Evolutionary conservation across 1,284 basidiomycete genomes (phyloP), one percentile per base, ranked within the genome.

Genomic region (Puccinia triticina): DNA sequence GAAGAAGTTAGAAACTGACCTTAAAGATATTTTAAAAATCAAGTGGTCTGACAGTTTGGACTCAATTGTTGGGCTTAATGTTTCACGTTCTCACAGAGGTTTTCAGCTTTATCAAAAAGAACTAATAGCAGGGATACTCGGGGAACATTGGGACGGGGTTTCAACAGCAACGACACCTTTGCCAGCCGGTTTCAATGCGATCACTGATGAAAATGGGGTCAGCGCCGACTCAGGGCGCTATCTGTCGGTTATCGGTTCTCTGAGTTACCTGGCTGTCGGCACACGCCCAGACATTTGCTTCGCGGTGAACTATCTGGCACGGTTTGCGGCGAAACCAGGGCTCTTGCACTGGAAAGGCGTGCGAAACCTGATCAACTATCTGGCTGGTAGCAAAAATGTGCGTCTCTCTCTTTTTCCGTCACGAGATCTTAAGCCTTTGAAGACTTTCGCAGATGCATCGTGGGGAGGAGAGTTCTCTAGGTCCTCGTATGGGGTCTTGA

Each of bases 401-500:
- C 2, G 37, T 2, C 29, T 72, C 10, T 16, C 4, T 23, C 32
- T 72, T 46, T n/a, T 26, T 16, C 69, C 72, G 1, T 5, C 4
- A 26, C 21, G 16, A 12, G 59, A 46, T n/a, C 16, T 34, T 32
- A 23, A 7, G 7, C 29, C 48, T 0, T 18, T 76, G 12, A 40
- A 76, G 34, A 40, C 29, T 12, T 77, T n/a, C 40, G 37, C 11
- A 0, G 57, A 77, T 66, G 59, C 59, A 8, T 43, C 23, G 8
- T 77, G 75, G 75, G 75, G 75, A 16, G 75, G 75, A 7, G 75
- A 77, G 21, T 21, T 37, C 11, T 64, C 59, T 3, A 61, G 75
- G 29, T 77, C 59, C 0, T n/a, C 59, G 5, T 29, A 66, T 64
- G 75, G 75, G 16, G 40, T 64, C n/a, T 14, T 77, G 7, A 23